A percentile compares a stretch with the other conserved stretches of the same genome.
These are phyloP conservation scores for Penicillium sp. DNA, from an alignment of 2,329 filamentous ascomycete genomes.

Conservation along the genomic window DNA sequence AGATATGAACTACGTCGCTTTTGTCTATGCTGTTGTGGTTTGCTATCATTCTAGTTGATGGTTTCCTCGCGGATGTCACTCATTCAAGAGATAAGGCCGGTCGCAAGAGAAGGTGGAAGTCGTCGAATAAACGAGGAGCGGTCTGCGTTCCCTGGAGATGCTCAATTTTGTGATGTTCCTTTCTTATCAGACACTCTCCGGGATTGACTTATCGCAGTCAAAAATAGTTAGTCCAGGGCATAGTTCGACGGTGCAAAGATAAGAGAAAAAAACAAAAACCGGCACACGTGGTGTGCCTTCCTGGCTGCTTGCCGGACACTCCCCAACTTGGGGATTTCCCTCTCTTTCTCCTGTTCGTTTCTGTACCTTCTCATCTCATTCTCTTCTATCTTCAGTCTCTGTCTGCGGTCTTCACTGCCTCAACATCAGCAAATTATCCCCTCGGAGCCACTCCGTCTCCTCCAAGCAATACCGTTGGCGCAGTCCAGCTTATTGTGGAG, in stretches of 20 bases:
- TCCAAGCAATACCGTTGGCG: constrained; percentile 1
- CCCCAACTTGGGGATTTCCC: too few species aligned
- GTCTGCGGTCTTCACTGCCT: background rate
- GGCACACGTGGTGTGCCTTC: background rate
- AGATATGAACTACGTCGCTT: background rate
- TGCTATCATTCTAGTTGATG: background rate
- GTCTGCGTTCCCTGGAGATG: constrained; percentile 19
- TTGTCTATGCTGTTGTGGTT: background rate
- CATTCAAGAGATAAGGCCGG: background rate
- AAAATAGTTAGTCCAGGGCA: background rate
- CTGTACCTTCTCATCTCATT: background rate
- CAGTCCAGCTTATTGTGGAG: constrained; percentile 4
- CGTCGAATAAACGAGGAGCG: background rate
- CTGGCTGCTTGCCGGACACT: background rate
- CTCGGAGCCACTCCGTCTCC: background rate
- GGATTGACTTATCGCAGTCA: constrained; percentile 30
- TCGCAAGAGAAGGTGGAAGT: constrained; percentile 24
- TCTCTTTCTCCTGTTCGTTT: background rate
- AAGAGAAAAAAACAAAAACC: background rate
- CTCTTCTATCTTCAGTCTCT: background rate
- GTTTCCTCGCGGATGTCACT: background rate
- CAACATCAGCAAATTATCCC: background rate
- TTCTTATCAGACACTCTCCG: constrained; percentile 31
- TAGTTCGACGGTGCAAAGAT: background rate
- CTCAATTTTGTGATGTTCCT: constrained; percentile 49